phyloP scores from a whole-genome alignment of 2,329 filamentous ascomycete species.

The Cordyceps tenuipes region DNA sequence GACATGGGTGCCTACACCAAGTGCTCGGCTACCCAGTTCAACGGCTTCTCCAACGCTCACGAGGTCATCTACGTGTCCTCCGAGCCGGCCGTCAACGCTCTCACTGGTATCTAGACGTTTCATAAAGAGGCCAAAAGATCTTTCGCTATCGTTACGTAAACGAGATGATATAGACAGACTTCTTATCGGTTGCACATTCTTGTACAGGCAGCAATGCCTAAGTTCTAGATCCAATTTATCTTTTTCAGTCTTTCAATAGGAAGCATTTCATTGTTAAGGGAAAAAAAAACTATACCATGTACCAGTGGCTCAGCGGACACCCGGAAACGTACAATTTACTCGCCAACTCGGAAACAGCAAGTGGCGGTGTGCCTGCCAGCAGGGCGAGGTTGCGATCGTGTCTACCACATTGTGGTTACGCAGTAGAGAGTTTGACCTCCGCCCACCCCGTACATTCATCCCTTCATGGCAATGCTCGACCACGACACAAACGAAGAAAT shows the following conservation, averaged over 20 bases:
- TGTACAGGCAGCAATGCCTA: neutral
- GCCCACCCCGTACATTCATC: too few relatives aligned
- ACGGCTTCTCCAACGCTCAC: slow-evolving; percentile 88
- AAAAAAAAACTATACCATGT: too few relatives aligned
- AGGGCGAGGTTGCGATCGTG: too few relatives aligned
- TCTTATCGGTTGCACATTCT: neutral
- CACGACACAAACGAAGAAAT: neutral
- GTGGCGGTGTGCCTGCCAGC: too few relatives aligned
- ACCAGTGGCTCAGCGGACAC: too few relatives aligned
- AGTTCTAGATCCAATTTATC: neutral
- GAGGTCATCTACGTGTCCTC: slow-evolving; percentile 92
- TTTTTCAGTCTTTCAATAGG: neutral
- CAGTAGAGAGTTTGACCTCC: too few relatives aligned
- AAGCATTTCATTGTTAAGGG: too few relatives aligned
- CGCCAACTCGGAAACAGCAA: too few relatives aligned
- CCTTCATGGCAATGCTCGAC: too few relatives aligned
- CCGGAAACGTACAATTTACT: too few relatives aligned
- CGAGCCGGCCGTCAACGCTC: slow-evolving; percentile 74
- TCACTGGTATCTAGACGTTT: slow-evolving; percentile 39
- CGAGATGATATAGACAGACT: neutral
- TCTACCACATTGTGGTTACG: too few relatives aligned
- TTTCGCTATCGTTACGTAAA: neutral
- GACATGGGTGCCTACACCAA: slow-evolving; percentile 98
- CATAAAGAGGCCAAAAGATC: neutral
- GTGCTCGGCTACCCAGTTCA: slow-evolving; percentile 96